Evolutionary conservation across 176 grass and related monocot genomes (phyloP).

Genomic region (Carex cristatella): DNA sequence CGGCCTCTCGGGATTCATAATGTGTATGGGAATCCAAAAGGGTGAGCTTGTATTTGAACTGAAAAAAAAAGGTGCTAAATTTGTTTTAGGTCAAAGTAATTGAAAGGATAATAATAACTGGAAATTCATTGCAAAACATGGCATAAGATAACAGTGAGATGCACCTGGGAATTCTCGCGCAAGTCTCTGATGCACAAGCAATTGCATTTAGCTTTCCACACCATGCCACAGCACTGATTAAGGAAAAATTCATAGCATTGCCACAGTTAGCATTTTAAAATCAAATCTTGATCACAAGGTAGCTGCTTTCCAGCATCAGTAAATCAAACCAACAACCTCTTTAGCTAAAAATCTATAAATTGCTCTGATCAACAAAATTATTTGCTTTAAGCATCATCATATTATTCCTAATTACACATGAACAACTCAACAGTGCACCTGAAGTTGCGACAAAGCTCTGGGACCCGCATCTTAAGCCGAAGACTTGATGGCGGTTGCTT

Average conservation of each 20-base stretch:
- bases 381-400: background rate
- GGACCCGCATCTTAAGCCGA: slow-evolving; percentile 90
- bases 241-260: slow-evolving; percentile 12
- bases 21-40: slow-evolving; percentile 99
- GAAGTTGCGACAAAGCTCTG: slow-evolving; percentile 94
- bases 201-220: slow-evolving; percentile 86
- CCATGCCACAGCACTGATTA: slow-evolving; percentile 74
- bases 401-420: background rate
- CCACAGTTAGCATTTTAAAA: background rate
- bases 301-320: background rate
- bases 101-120: background rate
- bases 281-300: background rate
- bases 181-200: slow-evolving; percentile 90
- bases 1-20: slow-evolving; percentile 93
- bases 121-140: background rate
- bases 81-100: slow-evolving; percentile 8
- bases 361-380: background rate
- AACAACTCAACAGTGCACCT: slow-evolving; percentile 33
- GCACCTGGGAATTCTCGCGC: slow-evolving; percentile 77
- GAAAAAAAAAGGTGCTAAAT: slow-evolving; percentile 31
- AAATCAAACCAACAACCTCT: slow-evolving; percentile 9
- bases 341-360: background rate
- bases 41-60: slow-evolving; percentile 85
- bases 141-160: slow-evolving; percentile 9
- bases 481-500: slow-evolving; percentile 74